A percentile compares a stretch with the other conserved stretches of the same genome.
Conservation (phyloP, 2,329 filamentous ascomycete genomes). For the Chrysoporthe puriensis region DNA sequence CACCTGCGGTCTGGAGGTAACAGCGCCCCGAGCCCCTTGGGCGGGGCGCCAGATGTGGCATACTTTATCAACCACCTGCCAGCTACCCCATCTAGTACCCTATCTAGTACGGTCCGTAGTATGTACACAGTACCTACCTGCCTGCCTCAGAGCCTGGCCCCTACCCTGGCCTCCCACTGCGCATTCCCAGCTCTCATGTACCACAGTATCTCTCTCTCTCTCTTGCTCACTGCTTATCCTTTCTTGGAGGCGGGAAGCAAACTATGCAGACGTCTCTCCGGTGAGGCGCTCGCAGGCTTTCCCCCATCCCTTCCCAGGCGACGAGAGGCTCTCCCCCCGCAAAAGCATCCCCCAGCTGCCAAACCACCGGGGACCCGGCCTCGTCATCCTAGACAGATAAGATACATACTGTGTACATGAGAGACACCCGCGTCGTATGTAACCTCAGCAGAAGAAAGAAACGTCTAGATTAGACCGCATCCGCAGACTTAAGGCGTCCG, state of each 20-base stretch:
- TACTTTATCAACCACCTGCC: not conserved
- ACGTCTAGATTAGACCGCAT: not conserved
- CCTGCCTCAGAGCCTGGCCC: no score
- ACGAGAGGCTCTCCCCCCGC: no score
- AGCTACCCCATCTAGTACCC: no score
- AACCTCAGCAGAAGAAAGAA: not conserved
- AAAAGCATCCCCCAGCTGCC: no score
- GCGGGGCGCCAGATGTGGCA: not conserved
- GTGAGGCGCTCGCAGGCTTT: no score
- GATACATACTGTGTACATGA: constrained; percentile 11
- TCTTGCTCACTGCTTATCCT: not conserved
- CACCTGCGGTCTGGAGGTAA: not conserved
- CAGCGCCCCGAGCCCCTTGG: not conserved
- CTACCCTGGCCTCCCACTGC: no score
- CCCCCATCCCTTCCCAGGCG: not conserved
- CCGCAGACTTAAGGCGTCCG: not conserved
- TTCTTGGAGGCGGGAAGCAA: not conserved
- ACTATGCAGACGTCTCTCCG: not conserved
- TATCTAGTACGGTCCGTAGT: no score
- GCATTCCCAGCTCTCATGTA: no score
- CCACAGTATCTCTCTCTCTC: no score
- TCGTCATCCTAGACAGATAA: not conserved
- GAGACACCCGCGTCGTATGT: not conserved
- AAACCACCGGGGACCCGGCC: not conserved
- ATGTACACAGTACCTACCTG: no score